phyloP scores from a whole-genome alignment of 2,329 filamentous ascomycete species.

The Coniochaeta ligniaria region DNA sequence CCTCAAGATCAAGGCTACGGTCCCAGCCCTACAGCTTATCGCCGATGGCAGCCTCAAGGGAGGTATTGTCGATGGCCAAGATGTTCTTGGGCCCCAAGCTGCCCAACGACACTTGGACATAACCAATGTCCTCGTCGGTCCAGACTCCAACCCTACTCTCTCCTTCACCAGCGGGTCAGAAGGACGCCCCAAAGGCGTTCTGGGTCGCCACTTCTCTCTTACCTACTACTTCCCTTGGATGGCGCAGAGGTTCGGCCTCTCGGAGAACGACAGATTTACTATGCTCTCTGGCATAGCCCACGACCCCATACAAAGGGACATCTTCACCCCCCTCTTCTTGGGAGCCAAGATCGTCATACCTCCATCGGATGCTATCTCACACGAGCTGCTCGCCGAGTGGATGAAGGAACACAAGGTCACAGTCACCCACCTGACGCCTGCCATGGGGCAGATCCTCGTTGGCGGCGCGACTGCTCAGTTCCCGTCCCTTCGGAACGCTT shows the following conservation, averaged over 20 bases:
- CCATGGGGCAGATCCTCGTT: slow-evolving; percentile 8
- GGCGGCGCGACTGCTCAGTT: slow-evolving; percentile 55
- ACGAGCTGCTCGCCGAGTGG: slow-evolving; percentile 85
- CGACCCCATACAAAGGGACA: slow-evolving; percentile 63
- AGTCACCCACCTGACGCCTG: slow-evolving; percentile 75
- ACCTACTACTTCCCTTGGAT: slow-evolving; percentile 92
- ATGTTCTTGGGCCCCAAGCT: slow-evolving; percentile 51
- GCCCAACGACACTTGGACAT: slow-evolving; percentile 28
- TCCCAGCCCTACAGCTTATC: slow-evolving; percentile 67
- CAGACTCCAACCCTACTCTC: slow-evolving; percentile 74
- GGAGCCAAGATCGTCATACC: slow-evolving; percentile 76
- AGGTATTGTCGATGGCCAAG: slow-evolving; percentile 56
- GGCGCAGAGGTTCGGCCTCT: slow-evolving; percentile 72
- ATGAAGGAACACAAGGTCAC: slow-evolving; percentile 68
- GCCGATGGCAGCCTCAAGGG: slow-evolving; percentile 69
- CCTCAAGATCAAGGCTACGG: slow-evolving; percentile 62
- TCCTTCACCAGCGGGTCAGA: slow-evolving; percentile 66
- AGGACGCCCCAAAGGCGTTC: slow-evolving; percentile 78
- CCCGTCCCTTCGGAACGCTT: slow-evolving; percentile 64
- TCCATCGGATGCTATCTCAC: slow-evolving; percentile 73
- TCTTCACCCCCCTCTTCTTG: slow-evolving; percentile 85
- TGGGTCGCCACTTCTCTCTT: slow-evolving; percentile 78
- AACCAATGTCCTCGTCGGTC: slow-evolving; percentile 73
- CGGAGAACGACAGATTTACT: slow-evolving; percentile 68
- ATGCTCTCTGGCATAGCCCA: slow-evolving; percentile 82